Base-by-base conservation (phyloP, 257 asterid species). In the Cruciata laevipes region DNA sequence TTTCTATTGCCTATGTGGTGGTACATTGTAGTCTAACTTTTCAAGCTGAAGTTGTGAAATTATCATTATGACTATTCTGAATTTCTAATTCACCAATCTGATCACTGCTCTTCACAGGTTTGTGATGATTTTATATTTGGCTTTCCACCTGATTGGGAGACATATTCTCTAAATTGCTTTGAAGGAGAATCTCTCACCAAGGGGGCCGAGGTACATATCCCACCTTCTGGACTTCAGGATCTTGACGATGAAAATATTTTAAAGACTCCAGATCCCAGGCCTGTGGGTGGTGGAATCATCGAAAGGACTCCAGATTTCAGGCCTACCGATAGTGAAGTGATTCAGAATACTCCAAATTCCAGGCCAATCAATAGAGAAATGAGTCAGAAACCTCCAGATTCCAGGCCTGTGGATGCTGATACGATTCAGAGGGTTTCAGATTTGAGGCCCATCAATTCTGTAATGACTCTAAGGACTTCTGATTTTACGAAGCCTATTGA, bases 101-200 rank as follows among this genome's bases (percentile, higher is more conserved):
- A n/a, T 27, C 30, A 27, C 30, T 27, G 68, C 37, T 66, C 42
- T 73, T 38, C 75, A 71, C 84, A 91, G 98, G 87, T 87, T 31
- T 80, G 63, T 33, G 35, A 80, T 68, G 85, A 83, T 83, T 91
- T 91, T 75, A 32, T 75, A 68, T 73, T 79, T 33, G 96, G 97
- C 35, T 91, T 91, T 80, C 98, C 98, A 47, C 73, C 84, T 21
- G 66, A 72, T 72, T 91, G 98, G 96, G 86, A 89, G 85, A 79
- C 61, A 66, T 83, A 66, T 65, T 81, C 76, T 59, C 77, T 76
- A 56, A 77, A 75, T 40, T 75, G 67, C 76, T 56, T 71, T 58
- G 77, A 57, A 65, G 74, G 72, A 76, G 80, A 72, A 64, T 69
- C 78, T 74, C 60, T 76, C 55, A 57, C 79, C 32, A 65, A 35